Conservation (phyloP, 2,329 filamentous ascomycete species). For the Diplodia intermedia region DNA sequence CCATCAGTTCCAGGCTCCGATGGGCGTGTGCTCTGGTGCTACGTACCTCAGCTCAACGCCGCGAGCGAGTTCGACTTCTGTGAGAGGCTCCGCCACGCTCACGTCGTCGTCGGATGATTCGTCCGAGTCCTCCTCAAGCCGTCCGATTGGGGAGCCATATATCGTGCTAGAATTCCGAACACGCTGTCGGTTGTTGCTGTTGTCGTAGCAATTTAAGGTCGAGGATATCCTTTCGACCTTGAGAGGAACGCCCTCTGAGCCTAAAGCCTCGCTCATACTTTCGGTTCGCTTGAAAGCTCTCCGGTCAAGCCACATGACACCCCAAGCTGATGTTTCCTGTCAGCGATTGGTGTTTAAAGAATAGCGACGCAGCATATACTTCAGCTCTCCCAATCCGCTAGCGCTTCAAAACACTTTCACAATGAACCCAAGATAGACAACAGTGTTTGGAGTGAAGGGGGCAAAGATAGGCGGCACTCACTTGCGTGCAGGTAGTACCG, state of each 20-base stretch:
- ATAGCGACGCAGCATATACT: not conserved
- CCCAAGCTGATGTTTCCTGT: slow-evolving; percentile 38
- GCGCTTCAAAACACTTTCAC: too few species aligned
- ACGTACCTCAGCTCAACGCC: slow-evolving; percentile 1
- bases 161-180: slow-evolving; percentile 23
- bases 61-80: not conserved
- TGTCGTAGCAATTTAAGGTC: slow-evolving; percentile 15
- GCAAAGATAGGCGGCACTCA: slow-evolving; percentile 9
- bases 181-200: slow-evolving; percentile 5
- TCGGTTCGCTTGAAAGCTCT: slow-evolving; percentile 42
- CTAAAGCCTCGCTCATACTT: slow-evolving; percentile 16
- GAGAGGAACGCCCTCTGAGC: not conserved
- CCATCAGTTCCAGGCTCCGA: not conserved
- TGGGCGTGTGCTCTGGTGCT: not conserved
- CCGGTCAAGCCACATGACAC: slow-evolving; percentile 47
- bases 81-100: not conserved
- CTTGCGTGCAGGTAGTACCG: slow-evolving; percentile 25
- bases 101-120: not conserved
- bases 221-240: slow-evolving; percentile 6
- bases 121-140: slow-evolving; percentile 7
- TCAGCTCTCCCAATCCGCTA: not conserved
- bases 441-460: not conserved
- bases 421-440: too few species aligned
- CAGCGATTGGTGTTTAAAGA: not conserved
- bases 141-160: not conserved